phyloP scores from a whole-genome alignment of 148 eudicot species.

The Cornus controversa region DNA sequence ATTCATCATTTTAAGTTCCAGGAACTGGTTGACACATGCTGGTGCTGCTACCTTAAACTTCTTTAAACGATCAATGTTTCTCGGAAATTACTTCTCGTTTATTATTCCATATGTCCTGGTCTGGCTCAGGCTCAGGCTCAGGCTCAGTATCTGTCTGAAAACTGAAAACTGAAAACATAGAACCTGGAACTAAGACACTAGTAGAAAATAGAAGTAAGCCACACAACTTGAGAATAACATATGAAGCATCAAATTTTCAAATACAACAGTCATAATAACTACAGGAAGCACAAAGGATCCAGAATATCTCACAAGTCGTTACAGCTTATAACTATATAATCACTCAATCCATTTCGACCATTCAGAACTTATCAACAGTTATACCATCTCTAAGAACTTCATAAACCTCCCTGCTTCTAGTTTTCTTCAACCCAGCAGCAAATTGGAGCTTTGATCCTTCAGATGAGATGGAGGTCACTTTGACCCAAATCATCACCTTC shows the following conservation, averaged over 20 bases:
- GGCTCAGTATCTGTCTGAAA: not conserved
- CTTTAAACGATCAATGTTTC: no score
- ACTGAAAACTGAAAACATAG: not conserved
- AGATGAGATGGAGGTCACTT: conserved; percentile 66
- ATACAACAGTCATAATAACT: not conserved
- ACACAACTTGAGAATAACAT: not conserved
- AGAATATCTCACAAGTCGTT: not conserved
- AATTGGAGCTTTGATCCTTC: conserved; percentile 75
- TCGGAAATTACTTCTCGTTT: not conserved
- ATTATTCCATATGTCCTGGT: not conserved
- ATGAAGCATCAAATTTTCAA: not conserved
- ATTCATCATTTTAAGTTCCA: no score
- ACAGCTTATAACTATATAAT: conserved; percentile 5
- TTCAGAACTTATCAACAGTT: conserved; percentile 67
- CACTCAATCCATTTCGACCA: not conserved
- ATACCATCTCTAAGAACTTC: conserved; percentile 81
- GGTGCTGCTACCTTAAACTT: not conserved
- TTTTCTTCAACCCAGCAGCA: conserved; percentile 79
- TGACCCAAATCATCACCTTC: conserved; percentile 84
- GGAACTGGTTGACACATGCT: no score
- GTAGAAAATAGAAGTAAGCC: not conserved
- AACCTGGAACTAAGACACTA: not conserved
- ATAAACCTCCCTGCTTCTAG: conserved; percentile 77
- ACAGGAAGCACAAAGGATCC: conserved; percentile 2
- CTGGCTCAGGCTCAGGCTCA: no score